These are phyloP conservation scores for Cenococcum geophilum DNA, from an alignment of 495 filamentous ascomycete genomes.

Conservation along the genomic window DNA sequence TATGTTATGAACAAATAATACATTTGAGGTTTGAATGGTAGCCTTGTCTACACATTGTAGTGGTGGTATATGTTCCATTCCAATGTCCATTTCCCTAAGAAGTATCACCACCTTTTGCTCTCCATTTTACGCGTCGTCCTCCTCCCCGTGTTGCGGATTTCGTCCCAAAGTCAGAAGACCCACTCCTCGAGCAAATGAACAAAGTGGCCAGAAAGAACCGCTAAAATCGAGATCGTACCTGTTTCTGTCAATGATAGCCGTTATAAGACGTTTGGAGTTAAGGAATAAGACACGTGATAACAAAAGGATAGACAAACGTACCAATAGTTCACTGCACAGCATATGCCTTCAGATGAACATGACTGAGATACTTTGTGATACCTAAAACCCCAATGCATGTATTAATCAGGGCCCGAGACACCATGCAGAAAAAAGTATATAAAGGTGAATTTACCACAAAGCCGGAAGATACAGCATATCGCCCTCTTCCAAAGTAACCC, in stretches of 20 bases:
- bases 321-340: slow-evolving; percentile 76
- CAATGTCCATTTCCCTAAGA: too few species aligned
- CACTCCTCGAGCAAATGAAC: slow-evolving; percentile 18
- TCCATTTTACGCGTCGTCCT: neutral
- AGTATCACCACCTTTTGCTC: too few species aligned
- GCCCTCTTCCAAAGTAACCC: slow-evolving; percentile 58
- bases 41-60: too few species aligned
- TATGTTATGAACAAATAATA: too few species aligned
- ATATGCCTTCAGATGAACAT: slow-evolving; percentile 56
- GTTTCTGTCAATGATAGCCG: neutral
- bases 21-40: too few species aligned
- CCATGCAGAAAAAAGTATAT: neutral
- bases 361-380: slow-evolving; percentile 68
- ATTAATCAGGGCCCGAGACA: slow-evolving; percentile 3
- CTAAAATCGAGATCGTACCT: slow-evolving; percentile 34
- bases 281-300: too few species aligned
- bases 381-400: slow-evolving; percentile 29
- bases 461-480: slow-evolving; percentile 78
- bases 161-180: slow-evolving; percentile 15
- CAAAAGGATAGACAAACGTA: slow-evolving; percentile 32
- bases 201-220: slow-evolving; percentile 31
- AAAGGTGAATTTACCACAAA: slow-evolving; percentile 49
- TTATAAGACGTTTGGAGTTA: neutral
- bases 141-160: neutral
- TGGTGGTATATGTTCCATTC: too few species aligned